Evolutionary conservation across 2,329 filamentous ascomycete genomes (phyloP), one percentile per base, ranked within the genome.

Genomic region (Nigrospora osmanthi): DNA sequence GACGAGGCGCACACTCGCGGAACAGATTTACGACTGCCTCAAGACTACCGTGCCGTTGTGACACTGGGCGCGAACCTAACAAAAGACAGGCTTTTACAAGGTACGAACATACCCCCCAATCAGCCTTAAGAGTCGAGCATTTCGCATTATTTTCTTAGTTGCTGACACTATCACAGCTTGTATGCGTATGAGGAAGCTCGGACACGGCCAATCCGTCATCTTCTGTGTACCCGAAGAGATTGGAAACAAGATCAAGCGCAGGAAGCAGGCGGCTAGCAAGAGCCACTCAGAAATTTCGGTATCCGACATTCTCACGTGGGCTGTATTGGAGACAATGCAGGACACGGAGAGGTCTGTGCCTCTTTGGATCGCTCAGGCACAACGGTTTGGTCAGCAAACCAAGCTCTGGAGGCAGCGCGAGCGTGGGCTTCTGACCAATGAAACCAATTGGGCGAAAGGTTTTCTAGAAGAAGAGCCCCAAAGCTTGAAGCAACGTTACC

Each of bases 1-100:
- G 85, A 89, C 41, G 79, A 90, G 46, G 73, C 76, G 0, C 85
- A 89, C 49, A 87, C 84, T 0, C 62, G 85, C 47, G 85, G 86
- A 0, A 87, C 75, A 0, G 85, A 90, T 49, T 55, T 89, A 0
- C 76, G 73, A 30, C 60, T 88, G 0, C 85, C 83, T 0, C 45
- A 45, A 0, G 5, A 72, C 11, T 83, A 81, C 50, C 67, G 78
- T 0, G 87, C 84, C 0, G 80, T 79, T 0, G 78, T 89, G 0
- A 89, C 83, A 0, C 58, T 91, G 0, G 84, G 85, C 0, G 69
- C 80, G 0, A 66, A 69, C 3, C 50, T 88, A 1, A 83, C 79
- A 0, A 90, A 89, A 49, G 86, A 90, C 47, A 66, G 73, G 12
- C 56, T 88, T 0, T 76, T 82, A 0, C 85, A 89, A 72, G 82